phyloP scores from a whole-genome alignment of 1,284 basidiomycete genomes.

The Porodaedalea pini region DNA sequence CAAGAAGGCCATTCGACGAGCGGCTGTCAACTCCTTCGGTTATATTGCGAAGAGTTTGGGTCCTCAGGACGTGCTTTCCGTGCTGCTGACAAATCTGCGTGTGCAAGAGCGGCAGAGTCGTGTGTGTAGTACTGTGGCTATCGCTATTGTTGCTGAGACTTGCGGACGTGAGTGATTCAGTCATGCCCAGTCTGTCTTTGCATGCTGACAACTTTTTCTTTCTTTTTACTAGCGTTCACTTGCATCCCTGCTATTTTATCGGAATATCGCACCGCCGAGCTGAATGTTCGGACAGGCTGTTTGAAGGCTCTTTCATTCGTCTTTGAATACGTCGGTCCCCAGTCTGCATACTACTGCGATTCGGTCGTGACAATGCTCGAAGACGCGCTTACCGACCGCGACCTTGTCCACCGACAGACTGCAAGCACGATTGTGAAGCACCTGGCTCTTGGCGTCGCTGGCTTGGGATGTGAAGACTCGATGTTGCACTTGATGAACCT shows the following conservation, averaged over 20 bases:
- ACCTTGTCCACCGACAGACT: slow-evolving; percentile 97
- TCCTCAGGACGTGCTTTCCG: slow-evolving; percentile 96
- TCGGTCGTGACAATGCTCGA: slow-evolving; percentile 97
- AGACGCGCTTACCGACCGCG: slow-evolving; percentile 96
- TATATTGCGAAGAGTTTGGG: slow-evolving; percentile 99
- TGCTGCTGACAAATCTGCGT: slow-evolving; percentile 93
- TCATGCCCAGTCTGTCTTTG: slow-evolving; percentile 12
- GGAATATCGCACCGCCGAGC: slow-evolving; percentile 96
- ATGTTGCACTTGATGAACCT: slow-evolving; percentile 98
- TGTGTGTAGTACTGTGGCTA: slow-evolving; percentile 98
- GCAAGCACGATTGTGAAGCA: slow-evolving; percentile 99
- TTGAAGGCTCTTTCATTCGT: slow-evolving; percentile 98
- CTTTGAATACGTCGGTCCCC: slow-evolving; percentile 99
- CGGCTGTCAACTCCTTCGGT: slow-evolving; percentile 98
- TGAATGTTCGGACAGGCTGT: slow-evolving; percentile 99
- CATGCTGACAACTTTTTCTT: slow-evolving; percentile 14
- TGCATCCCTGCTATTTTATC: slow-evolving; percentile 99
- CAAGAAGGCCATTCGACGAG: slow-evolving; percentile 98
- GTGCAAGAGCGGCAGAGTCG: slow-evolving; percentile 99
- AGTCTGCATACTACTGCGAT: slow-evolving; percentile 97
- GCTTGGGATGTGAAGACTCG: slow-evolving; percentile 96
- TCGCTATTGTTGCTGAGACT: slow-evolving; percentile 96
- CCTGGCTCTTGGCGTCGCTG: slow-evolving; percentile 93
- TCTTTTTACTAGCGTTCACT: slow-evolving; percentile 72
- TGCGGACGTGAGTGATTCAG: slow-evolving; percentile 76